Evolutionary conservation across 805 yeast genomes (phyloP).

Genomic region (Yarrowia sp.): DNA sequence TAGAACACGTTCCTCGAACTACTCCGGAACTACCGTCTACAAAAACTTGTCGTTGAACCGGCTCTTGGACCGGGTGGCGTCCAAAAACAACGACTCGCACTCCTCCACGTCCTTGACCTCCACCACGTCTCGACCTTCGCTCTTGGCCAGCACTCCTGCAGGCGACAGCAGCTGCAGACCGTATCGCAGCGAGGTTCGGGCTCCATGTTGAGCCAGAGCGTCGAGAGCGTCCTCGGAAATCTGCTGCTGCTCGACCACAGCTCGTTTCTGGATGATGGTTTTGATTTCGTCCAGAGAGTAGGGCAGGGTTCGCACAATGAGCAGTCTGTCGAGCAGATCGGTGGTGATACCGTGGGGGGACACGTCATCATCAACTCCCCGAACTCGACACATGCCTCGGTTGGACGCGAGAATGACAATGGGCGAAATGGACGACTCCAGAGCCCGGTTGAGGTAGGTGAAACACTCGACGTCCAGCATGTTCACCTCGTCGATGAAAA

Average conservation of each 20-base stretch:
- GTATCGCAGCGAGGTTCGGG: slow-evolving; percentile 79
- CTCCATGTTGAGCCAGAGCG: slow-evolving; percentile 68
- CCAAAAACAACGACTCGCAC: slow-evolving; percentile 77
- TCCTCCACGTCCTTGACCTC: slow-evolving; percentile 73
- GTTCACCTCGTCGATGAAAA: slow-evolving; percentile 96
- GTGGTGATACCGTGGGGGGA: slow-evolving; percentile 98
- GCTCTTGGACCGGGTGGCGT: slow-evolving; percentile 55
- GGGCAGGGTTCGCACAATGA: slow-evolving; percentile 90
- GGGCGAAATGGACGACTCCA: slow-evolving; percentile 90
- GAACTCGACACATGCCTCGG: slow-evolving; percentile 85
- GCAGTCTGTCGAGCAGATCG: slow-evolving; percentile 84
- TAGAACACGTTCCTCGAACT: not conserved
- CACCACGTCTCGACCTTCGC: slow-evolving; percentile 68
- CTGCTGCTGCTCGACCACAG: slow-evolving; percentile 69
- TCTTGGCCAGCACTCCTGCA: slow-evolving; percentile 74
- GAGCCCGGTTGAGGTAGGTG: slow-evolving; percentile 88
- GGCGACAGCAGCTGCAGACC: slow-evolving; percentile 90
- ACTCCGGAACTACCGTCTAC: not conserved
- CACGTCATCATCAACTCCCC: slow-evolving; percentile 74
- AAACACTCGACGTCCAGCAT: slow-evolving; percentile 97
- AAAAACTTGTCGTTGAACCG: slow-evolving; percentile 7
- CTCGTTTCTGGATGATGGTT: slow-evolving; percentile 76
- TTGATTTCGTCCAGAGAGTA: slow-evolving; percentile 79
- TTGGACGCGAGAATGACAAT: slow-evolving; percentile 94
- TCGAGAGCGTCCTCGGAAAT: slow-evolving; percentile 68